Base-by-base conservation (phyloP, 208 protist genomes). In the Wallacemonas rigidus region DNA sequence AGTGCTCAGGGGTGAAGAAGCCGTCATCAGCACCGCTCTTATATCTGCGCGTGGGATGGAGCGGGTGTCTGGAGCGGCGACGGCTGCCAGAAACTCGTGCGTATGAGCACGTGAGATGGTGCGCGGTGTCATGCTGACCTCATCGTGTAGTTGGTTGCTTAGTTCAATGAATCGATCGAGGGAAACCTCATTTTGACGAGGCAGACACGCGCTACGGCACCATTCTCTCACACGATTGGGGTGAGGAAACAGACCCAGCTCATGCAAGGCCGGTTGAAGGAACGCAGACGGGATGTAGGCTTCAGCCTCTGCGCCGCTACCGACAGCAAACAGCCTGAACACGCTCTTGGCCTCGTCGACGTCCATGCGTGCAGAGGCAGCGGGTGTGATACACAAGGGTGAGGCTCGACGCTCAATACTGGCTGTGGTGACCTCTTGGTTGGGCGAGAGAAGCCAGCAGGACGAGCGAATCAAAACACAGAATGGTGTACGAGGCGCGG, bases 81-180 rank as follows among this genome's bases (percentile, higher is more conserved):
- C 4, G 9, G 47, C 14, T 17, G 44, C 64, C 7, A 55, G 9
- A 3, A 69, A 71, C 12, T 62, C 70, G 4, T 57, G 17, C 7
- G 44, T 64, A 35, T 71, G 72, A 1, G 45, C 45, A 12, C 67
- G 15, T 39, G 76, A 57, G 8, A 12, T 0, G 53, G 54, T 53
- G 45, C 39, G 35, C 4, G 4, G 4, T 4, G 74, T 61, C 14
- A 72, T 26, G 41, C 15, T 45, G n/a, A 35, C 51, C 43, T 72
- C 76, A 38, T 44, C 6, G 48, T 80, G 56, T 12, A 92, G 76
- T 36, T 82, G 55, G 51, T 81, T 69, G 60, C 83, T 90, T 26
- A 92, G 75, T 54, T 86, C 76, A n/a, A 92, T 65, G 77, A 92
- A 92, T 4, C 60, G 38, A 2, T 75, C 72, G 43, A 87, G 82